phyloP scores from a whole-genome alignment of 2,329 filamentous ascomycete genomes.

The Falciphora oryzae region DNA sequence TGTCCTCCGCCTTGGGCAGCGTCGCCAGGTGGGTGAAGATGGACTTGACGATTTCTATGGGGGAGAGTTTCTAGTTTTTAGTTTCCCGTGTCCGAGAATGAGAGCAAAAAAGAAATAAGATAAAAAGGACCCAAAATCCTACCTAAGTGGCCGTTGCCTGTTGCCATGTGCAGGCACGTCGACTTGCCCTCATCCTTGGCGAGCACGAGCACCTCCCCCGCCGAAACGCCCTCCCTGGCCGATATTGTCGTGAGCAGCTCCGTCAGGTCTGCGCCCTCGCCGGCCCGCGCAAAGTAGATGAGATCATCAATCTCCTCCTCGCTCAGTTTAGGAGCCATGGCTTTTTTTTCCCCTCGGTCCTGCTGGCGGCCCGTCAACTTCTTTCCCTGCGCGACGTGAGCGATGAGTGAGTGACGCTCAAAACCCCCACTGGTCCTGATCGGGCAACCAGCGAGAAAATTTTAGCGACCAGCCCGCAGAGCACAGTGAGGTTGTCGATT shows the following conservation, averaged over 20 bases:
- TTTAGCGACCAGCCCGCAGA: not conserved
- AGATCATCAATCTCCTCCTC: conserved; percentile 88
- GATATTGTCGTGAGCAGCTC: conserved; percentile 53
- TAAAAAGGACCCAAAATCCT: conserved; percentile 25
- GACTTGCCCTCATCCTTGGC: conserved; percentile 71
- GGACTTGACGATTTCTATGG: conserved; percentile 37
- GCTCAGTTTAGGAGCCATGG: conserved; percentile 50
- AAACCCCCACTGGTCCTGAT: not conserved
- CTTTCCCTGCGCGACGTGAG: not conserved
- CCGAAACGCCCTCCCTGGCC: conserved; percentile 51
- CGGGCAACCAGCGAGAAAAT: not conserved
- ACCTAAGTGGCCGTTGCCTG: conserved; percentile 84
- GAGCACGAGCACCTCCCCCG: conserved; percentile 60
- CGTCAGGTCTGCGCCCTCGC: conserved; percentile 66
- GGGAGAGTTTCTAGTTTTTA: not conserved
- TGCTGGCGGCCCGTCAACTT: not conserved
- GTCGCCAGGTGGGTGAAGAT: conserved; percentile 37
- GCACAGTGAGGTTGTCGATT: not conserved
- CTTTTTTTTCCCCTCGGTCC: not conserved
- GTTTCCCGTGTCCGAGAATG: not conserved
- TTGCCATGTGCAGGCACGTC: conserved; percentile 85
- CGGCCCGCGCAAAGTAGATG: conserved; percentile 76
- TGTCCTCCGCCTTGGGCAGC: conserved; percentile 32
- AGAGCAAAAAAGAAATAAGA: conserved; percentile 8
- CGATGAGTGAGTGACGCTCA: not conserved